A percentile compares a stretch with the other conserved stretches of the same genome.
These are phyloP conservation scores for Lentinus tigrinus DNA, from an alignment of 768 basidiomycete genomes.

Conservation along the genomic window DNA sequence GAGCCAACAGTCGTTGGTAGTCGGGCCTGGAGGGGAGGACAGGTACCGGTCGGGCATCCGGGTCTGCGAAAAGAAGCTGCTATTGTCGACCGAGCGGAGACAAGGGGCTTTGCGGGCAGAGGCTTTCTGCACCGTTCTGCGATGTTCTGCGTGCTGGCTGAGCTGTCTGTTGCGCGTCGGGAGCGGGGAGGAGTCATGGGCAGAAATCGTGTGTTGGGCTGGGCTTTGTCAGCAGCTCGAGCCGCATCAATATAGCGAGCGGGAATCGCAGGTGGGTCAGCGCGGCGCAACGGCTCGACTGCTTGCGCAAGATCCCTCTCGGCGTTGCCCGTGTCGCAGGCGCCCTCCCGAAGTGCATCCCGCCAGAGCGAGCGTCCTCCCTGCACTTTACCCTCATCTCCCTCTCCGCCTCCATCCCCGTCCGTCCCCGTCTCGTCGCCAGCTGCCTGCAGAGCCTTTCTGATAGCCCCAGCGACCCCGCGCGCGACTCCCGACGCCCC, in stretches of 20 bases:
- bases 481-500: not conserved
- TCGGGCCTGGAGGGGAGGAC: no score
- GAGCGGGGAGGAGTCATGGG: not conserved
- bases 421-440: not conserved
- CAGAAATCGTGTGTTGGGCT: not conserved
- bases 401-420: not conserved
- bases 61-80: no score
- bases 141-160: not conserved
- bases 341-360: slow-evolving; percentile 14
- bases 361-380: slow-evolving; percentile 7
- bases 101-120: no score
- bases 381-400: not conserved
- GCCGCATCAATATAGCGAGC: not conserved
- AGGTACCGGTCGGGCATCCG: no score
- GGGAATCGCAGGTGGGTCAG: not conserved
- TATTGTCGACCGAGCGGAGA: no score
- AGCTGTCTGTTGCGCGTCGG: not conserved
- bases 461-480: not conserved
- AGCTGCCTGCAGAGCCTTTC: not conserved
- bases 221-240: not conserved
- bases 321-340: slow-evolving; percentile 11
- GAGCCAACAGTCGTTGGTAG: no score
- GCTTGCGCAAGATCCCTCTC: slow-evolving; percentile 20
- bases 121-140: not conserved
- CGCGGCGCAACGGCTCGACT: not conserved